These are phyloP conservation scores for Saturnispora kantuleensis DNA, from an alignment of 805 yeast species.

Conservation along the genomic window DNA sequence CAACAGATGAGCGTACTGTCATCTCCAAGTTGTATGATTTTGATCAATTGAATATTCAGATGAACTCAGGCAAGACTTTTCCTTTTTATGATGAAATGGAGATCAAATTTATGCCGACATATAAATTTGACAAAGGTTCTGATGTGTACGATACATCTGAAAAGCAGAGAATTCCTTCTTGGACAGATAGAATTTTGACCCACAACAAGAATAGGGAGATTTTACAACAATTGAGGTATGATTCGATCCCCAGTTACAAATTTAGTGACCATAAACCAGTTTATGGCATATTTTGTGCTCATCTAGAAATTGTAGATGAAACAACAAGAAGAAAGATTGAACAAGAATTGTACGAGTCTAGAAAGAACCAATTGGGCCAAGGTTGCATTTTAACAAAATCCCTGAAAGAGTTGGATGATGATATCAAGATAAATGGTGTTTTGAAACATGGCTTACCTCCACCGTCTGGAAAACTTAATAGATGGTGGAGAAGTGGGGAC, in stretches of 20 bases:
- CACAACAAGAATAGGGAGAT: conserved; percentile 40
- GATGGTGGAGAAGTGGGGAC: conserved; percentile 92
- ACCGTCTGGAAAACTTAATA: conserved; percentile 51
- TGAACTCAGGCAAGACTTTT: conserved; percentile 66
- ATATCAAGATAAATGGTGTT: conserved; percentile 16
- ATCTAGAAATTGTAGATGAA: conserved; percentile 58
- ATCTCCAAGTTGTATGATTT: conserved; percentile 39
- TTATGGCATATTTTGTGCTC: conserved; percentile 56
- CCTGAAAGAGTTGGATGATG: conserved; percentile 7
- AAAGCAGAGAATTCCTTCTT: conserved; percentile 88
- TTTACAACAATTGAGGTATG: conserved; percentile 51
- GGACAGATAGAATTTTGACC: conserved; percentile 88
- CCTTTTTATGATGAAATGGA: conserved; percentile 76
- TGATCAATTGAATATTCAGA: conserved; percentile 76
- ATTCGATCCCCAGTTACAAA: conserved; percentile 42
- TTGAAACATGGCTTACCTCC: conserved; percentile 55
- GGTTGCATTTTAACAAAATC: conserved; percentile 11
- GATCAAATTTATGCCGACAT: conserved; percentile 81
- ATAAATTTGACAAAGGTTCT: conserved; percentile 86
- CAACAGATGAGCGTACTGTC: conserved; percentile 11
- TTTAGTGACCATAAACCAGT: conserved; percentile 93
- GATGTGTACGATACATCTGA: conserved; percentile 78
- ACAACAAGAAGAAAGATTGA: conserved; percentile 38
- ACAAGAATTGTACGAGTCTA: conserved; percentile 44
- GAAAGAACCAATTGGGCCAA: conserved; percentile 29